Conservation (phyloP, 2,329 filamentous ascomycete genomes). For the Rutstroemia sp. region DNA sequence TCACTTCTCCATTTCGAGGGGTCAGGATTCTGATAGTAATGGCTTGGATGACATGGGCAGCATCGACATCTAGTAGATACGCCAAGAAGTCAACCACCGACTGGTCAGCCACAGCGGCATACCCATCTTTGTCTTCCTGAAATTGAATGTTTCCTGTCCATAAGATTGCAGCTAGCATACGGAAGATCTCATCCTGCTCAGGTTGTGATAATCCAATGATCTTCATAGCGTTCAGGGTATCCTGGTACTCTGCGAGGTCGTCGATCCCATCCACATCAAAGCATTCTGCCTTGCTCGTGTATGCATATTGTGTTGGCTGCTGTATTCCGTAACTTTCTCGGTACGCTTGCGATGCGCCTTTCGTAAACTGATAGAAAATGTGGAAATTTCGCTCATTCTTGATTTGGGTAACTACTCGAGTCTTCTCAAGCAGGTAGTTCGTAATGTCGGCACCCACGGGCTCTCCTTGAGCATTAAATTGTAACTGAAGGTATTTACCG, state of each 20-base stretch:
- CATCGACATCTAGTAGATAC: slow-evolving; percentile 83
- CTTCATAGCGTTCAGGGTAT: slow-evolving; percentile 90
- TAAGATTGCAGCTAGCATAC: slow-evolving; percentile 83
- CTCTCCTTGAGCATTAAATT: slow-evolving; percentile 88
- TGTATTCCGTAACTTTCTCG: slow-evolving; percentile 85
- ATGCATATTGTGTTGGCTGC: slow-evolving; percentile 84
- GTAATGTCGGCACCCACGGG: slow-evolving; percentile 96
- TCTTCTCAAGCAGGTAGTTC: slow-evolving; percentile 95
- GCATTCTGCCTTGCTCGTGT: slow-evolving; percentile 91
- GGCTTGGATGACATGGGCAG: slow-evolving; percentile 72
- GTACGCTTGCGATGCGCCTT: slow-evolving; percentile 82
- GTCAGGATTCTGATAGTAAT: slow-evolving; percentile 84
- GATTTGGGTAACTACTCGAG: slow-evolving; percentile 91
- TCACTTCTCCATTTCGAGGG: slow-evolving; percentile 57
- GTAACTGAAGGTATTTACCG: slow-evolving; percentile 95
- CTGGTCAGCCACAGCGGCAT: slow-evolving; percentile 78
- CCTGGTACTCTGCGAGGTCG: slow-evolving; percentile 78
- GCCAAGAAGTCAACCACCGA: slow-evolving; percentile 93
- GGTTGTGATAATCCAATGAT: slow-evolving; percentile 80
- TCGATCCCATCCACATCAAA: slow-evolving; percentile 92
- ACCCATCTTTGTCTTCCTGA: slow-evolving; percentile 78
- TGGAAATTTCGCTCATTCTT: slow-evolving; percentile 95
- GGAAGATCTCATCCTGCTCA: slow-evolving; percentile 95
- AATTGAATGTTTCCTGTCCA: slow-evolving; percentile 97
- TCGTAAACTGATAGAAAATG: slow-evolving; percentile 99